Base-by-base conservation (phyloP, 306 rosid species). In the Fragaria nilgerrensis region DNA sequence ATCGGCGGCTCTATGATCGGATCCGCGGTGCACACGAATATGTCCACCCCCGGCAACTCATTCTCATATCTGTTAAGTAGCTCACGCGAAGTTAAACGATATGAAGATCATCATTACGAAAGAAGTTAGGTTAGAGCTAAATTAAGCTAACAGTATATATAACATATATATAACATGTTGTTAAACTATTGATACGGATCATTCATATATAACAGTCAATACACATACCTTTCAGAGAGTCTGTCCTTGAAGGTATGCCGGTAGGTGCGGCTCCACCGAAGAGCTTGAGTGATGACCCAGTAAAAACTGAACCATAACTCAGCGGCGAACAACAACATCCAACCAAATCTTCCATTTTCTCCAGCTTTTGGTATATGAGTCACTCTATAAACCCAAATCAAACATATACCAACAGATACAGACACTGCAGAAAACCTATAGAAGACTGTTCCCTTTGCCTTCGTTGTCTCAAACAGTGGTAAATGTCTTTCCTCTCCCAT, bases 231-330 rank as follows among this genome's bases (percentile, higher is more conserved):
- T 68, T 83, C 82, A 32, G 88, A 80, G 78, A 92, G 95, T 8
- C 77, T 81, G 15, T 84, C 59, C 32, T 74, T 87, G 82, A 90
- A 85, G 67, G 95, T 77, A 11, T 58, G 45, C 61, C 97, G 80
- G 45, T 71, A 82, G 0, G 86, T 44, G 58, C 5, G 86, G 41
- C 80, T 90, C 95, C 97, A 92, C 2, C 93, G 77, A 9, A 77
- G 7, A 41, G 90, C 83, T 76, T 88, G 91, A 75, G 85, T 81
- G 78, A 89, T 78, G 29, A 92, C 0, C 95, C 95, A 92, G 62
- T 90, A 88, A 59, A 92, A 75, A 7, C 90, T 82, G 47, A 90
- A 92, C 93, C 96, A 92, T 3, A 90, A 44, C 34, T 92, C 96
- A 29, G 96, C 86, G 70, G 15, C 81, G 62, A 90, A 43, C 88